Evolutionary conservation across 768 basidiomycete species (phyloP).

Genomic region (Trametes sanguinea): DNA sequence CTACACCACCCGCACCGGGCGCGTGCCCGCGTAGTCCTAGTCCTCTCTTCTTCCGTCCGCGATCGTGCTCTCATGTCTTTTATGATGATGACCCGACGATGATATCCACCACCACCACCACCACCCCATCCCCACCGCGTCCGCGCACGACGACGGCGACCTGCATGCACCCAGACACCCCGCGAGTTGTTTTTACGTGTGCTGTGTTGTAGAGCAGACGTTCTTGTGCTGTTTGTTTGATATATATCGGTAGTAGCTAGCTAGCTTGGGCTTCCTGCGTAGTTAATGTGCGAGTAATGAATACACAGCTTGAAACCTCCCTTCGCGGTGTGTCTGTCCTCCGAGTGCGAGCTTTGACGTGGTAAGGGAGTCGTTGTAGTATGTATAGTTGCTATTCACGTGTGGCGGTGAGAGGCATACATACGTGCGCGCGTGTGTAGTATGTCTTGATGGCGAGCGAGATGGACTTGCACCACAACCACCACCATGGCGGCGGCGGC

Average conservation of each 20-base stretch:
- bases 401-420: no score
- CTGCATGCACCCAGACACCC: neutral
- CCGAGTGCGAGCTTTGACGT: neutral
- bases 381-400: no score
- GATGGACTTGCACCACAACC: no score
- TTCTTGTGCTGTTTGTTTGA: conserved; percentile 1
- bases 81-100: conserved; percentile 16
- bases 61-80: conserved; percentile 10
- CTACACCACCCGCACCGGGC: neutral
- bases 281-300: conserved; percentile 19
- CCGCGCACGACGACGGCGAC: neutral
- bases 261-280: neutral
- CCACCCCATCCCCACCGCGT: neutral
- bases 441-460: no score
- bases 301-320: neutral
- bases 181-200: neutral
- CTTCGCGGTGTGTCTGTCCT: neutral
- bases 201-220: conserved; percentile 14
- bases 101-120: neutral
- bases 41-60: neutral
- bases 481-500: no score
- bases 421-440: no score
- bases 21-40: neutral
- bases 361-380: neutral
- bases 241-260: conserved; percentile 16